Base-by-base conservation (phyloP, 2,329 filamentous ascomycete species). In the Ilyonectria mors-panacis region DNA sequence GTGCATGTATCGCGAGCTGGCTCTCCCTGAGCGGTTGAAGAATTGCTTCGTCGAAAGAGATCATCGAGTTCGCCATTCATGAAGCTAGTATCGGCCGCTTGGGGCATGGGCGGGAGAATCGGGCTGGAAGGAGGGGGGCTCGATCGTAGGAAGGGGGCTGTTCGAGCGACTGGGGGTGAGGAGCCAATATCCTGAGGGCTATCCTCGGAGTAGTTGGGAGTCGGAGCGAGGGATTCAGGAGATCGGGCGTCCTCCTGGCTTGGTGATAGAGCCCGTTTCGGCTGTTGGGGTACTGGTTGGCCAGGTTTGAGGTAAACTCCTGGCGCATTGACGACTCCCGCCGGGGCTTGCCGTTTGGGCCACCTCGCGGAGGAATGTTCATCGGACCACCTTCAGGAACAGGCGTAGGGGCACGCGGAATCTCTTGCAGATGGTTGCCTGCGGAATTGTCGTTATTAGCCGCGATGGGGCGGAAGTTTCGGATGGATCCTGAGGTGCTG, bases 111-210 rank as follows among this genome's bases (percentile, higher is more conserved):
- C 8, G 89, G 89, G 56, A 94, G 85, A 48, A 90, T 87, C 2
- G 95, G 96, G 77, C 95, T 98, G 2, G 95, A 97, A 28, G 91
- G 89, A 30, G 89, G 88, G 5, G 92, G 91, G 65, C 88, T 90
- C 2, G 87, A 88, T 57, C 78, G 84, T 33, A 86, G 82, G 71
- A 85, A 90, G 48, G 85, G 81, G 33, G 85, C 84, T 42, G 87
- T 87, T 70, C 89, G 87, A 69, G 94, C 90, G 1, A 97, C 86
- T 1, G 96, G 96, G 15, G 95, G 95, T 4, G 95, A 98, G 0
- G 96, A 98, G 1, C 93, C 93, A 73, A 98, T 94, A 60, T 94
- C 93, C 55, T 90, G 90, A 4, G 94, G 92, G 59, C 94, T 97
- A 63, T 92, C 85, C 59, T 85, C 88, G 59, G 89, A 87, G 44